These are phyloP conservation scores for Pestalotiopsis sp. DNA, from an alignment of 2,329 filamentous ascomycete genomes.

Conservation along the genomic window DNA sequence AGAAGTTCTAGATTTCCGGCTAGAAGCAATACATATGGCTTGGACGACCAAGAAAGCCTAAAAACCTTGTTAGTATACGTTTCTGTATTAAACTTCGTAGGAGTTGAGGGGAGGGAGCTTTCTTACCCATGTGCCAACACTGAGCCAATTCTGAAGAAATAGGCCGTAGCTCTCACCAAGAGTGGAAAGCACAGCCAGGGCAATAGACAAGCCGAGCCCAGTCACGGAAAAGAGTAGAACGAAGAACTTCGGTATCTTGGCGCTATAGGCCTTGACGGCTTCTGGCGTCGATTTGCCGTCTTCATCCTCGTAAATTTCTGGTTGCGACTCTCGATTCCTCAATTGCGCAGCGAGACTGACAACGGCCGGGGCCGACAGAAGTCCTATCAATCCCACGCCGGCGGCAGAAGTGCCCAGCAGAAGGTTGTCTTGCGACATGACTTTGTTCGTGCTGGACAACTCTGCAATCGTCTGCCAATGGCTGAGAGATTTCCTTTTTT, in stretches of 20 bases:
- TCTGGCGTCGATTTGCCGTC: conserved; percentile 70
- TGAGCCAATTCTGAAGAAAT: conserved; percentile 60
- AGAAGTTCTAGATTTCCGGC: conserved; percentile 49
- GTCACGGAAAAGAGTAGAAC: conserved; percentile 53
- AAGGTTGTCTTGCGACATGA: conserved; percentile 20
- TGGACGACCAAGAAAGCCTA: conserved; percentile 55
- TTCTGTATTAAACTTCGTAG: not conserved
- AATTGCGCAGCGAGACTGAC: conserved; percentile 20
- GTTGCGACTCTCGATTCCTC: conserved; percentile 24
- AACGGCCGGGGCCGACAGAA: conserved; percentile 25
- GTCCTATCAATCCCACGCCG: conserved; percentile 24
- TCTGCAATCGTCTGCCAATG: too few species aligned
- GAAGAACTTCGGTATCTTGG: conserved; percentile 54
- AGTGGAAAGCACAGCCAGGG: conserved; percentile 54
- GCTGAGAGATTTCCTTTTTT: not conserved
- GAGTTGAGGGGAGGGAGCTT: conserved; percentile 23
- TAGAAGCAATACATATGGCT: conserved; percentile 46
- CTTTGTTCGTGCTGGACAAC: not conserved
- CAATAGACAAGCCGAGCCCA: conserved; percentile 57
- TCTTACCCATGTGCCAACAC: conserved; percentile 63
- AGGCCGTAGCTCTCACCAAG: conserved; percentile 37
- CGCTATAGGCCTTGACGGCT: conserved; percentile 62
- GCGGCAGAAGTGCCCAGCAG: conserved; percentile 24
- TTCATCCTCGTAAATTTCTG: conserved; percentile 63
- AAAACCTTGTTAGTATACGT: conserved; percentile 14